phyloP scores from a whole-genome alignment of 306 rosid species.

The Hippophae rhamnoides region DNA sequence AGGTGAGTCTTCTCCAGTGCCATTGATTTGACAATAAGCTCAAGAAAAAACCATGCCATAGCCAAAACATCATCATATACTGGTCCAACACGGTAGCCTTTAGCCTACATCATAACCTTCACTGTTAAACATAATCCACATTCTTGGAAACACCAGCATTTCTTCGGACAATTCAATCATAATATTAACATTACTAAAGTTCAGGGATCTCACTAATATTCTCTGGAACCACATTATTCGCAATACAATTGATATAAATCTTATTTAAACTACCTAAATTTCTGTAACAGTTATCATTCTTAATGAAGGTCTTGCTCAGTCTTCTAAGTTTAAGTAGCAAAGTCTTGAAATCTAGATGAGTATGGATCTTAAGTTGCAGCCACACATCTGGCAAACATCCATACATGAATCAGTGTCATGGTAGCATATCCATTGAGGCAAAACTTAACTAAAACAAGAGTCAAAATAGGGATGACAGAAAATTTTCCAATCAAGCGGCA shows the following conservation, averaged over 20 bases:
- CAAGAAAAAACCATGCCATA: conserved; percentile 99
- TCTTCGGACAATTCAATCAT: conserved; percentile 8
- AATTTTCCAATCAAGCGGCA: not conserved
- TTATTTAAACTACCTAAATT: no score
- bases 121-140: conserved; percentile 10
- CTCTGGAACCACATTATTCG: no score
- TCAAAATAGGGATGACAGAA: not conserved
- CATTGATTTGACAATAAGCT: conserved; percentile 95
- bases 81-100: conserved; percentile 99
- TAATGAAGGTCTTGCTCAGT: no score
- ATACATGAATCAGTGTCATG: not conserved
- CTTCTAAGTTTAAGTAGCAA: no score
- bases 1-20: conserved; percentile 91
- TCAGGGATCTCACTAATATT: no score
- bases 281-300: no score
- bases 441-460: not conserved
- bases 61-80: conserved; percentile 98
- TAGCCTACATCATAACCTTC: conserved; percentile 59
- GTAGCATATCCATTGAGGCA: not conserved
- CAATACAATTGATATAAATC: no score
- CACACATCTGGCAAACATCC: not conserved
- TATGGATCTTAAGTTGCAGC: not conserved
- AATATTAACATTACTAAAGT: not conserved
- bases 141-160: conserved; percentile 12
- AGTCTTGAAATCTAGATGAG: no score